These are phyloP conservation scores for Neopestalotiopsis clavispora DNA, from an alignment of 2,329 filamentous ascomycete genomes.

Conservation along the genomic window DNA sequence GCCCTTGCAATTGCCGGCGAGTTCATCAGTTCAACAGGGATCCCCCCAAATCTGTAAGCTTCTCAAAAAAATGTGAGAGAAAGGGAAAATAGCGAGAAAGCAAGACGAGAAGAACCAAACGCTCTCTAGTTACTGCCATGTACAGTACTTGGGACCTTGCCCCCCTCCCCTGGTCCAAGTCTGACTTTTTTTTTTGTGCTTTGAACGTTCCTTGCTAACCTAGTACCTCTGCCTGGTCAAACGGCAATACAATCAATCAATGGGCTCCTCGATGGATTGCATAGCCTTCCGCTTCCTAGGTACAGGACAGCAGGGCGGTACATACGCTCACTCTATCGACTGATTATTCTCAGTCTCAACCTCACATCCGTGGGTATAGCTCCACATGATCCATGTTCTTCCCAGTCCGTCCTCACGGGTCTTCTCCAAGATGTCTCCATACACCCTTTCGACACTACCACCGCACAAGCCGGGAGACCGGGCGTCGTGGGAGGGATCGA, in stretches of 20 bases:
- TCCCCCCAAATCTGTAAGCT: slow-evolving; percentile 11
- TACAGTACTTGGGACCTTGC: slow-evolving; percentile 9
- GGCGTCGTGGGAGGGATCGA: slow-evolving; percentile 19
- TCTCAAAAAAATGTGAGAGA: background rate
- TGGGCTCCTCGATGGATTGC: slow-evolving; percentile 3
- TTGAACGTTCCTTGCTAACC: background rate
- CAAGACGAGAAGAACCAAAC: background rate
- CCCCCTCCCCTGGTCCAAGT: background rate
- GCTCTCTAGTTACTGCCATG: background rate
- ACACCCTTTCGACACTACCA: slow-evolving; percentile 13
- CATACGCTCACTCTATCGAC: slow-evolving; percentile 11
- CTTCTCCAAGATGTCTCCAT: slow-evolving; percentile 11
- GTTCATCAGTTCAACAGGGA: slow-evolving; percentile 13
- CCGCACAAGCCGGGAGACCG: slow-evolving; percentile 17
- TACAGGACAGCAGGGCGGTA: slow-evolving; percentile 6
- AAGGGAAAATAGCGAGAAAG: background rate
- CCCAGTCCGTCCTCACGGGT: slow-evolving; percentile 16
- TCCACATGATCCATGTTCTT: slow-evolving; percentile 14
- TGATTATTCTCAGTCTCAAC: slow-evolving; percentile 8
- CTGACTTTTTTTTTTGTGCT: slow-evolving; percentile 3
- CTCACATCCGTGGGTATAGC: slow-evolving; percentile 14
- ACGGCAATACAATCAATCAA: slow-evolving; percentile 7
- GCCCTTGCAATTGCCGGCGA: slow-evolving; percentile 15
- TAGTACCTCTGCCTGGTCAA: background rate
- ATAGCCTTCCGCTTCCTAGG: slow-evolving; percentile 6